Conservation (phyloP, 2,329 filamentous ascomycete species). For the Colletotrichum melonis region DNA sequence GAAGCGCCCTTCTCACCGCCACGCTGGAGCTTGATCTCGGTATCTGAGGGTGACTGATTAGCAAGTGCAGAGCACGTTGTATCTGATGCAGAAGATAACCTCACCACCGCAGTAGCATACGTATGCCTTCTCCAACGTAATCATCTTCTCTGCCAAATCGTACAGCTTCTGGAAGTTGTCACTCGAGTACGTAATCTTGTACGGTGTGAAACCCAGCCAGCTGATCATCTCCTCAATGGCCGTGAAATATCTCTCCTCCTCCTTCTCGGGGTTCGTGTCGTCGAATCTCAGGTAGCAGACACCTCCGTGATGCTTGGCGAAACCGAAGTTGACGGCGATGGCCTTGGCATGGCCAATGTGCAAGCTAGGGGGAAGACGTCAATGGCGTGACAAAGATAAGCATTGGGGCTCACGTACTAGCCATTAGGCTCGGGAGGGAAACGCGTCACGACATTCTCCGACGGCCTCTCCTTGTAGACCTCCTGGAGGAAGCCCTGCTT, state of each 20-base stretch:
- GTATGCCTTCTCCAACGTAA: constrained; percentile 77
- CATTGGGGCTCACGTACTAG: constrained; percentile 63
- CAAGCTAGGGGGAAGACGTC: constrained; percentile 8
- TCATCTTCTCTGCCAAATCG: constrained; percentile 87
- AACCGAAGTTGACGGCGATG: constrained; percentile 96
- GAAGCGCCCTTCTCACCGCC: constrained; percentile 78
- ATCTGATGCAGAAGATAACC: neutral
- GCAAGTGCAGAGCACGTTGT: neutral
- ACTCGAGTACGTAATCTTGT: constrained; percentile 83
- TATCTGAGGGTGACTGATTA: constrained; percentile 56
- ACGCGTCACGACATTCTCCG: constrained; percentile 73
- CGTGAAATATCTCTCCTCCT: constrained; percentile 89
- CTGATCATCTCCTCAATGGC: constrained; percentile 89
- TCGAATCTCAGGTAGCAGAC: constrained; percentile 77
- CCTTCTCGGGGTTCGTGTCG: constrained; percentile 94
- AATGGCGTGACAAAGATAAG: constrained; percentile 55
- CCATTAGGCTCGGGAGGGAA: constrained; percentile 93
- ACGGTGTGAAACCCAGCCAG: constrained; percentile 75
- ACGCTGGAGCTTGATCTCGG: constrained; percentile 87
- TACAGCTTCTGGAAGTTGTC: constrained; percentile 93
- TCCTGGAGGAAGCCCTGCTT: constrained; percentile 81
- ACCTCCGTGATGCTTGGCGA: constrained; percentile 86
- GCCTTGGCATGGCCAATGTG: constrained; percentile 91
- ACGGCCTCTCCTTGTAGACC: constrained; percentile 76
- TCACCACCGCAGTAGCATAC: constrained; percentile 85